Base-by-base conservation (phyloP, 83 land plant species). In the Larix sibirica region DNA sequence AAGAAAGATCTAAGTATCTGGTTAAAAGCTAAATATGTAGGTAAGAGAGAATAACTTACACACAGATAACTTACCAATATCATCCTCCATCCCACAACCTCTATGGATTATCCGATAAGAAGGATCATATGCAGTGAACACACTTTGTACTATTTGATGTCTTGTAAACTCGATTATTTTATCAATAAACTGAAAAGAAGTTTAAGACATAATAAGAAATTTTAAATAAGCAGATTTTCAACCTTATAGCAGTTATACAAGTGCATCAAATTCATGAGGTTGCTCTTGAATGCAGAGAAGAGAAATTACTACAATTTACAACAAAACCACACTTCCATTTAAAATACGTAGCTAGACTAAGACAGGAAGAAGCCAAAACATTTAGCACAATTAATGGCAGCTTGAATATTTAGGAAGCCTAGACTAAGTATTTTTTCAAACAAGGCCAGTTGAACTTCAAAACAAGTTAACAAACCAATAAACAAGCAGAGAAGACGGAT, bases 111-210 rank as follows among this genome's bases (percentile, higher is more conserved):
- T 77, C 54, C 94, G 94, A 82, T 93, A 93, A 20, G 88, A 79
- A 70, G 99, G 91, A 90, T 96, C 99, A 89, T 84, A 94, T 62
- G 94, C 89, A 5, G 85, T 28, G 54, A 77, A 89, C 81, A 95
- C 89, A 73, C 87, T 84, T 6, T 93, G 96, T 82, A 89, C 89
- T 42, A 98, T 93, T 66, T 98, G 99, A 86, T 92, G 95, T 75
- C 99, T 91, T 16, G 96, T 81, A 85, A 96, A 93, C 62, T 95
- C 97, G 58, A 96, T 63, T n/a, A 98, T 87, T 70, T 94, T 86
- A 81, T 96, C 99, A 82, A 96, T 96, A 58, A 90, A 83, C 99
- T 98, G 92, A 79, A 54, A 83, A 0, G 10, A 56, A 61, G 44
- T 21, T 75, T 23, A 83, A 83, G 13, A 74, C 20, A 60, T 24